Evolutionary conservation across 345 rosid genomes (phyloP), one percentile per base, ranked within the genome.

Genomic region (Eucalyptus melliodora): DNA sequence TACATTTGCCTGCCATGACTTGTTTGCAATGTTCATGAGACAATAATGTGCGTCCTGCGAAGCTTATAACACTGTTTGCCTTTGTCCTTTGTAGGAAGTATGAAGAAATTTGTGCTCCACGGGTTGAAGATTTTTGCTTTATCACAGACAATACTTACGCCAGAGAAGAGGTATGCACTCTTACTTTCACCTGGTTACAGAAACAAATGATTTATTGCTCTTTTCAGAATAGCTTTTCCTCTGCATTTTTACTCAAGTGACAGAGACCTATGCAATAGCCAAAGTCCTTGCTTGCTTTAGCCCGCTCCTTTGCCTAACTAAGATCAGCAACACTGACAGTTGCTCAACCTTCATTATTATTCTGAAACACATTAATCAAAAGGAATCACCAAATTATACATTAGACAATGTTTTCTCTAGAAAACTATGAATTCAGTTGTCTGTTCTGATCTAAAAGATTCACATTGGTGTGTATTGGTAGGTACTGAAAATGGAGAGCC

Each of bases 141-240:
- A 97, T 97, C 86, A 97, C 99, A 3, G 98, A 97, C 92, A 96
- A 95, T 95, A 96, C 98, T 59, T 96, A 96, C 92, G 88, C 95
- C 60, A 94, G 92, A 91, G 95, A 92, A 42, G 96, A 96, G 94
- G 99, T 96, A 93, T 51, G 55, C n/a, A 60, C 26, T 31, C 23
- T 37, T 40, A 77, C 47, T 40, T 30, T 21, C 45, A 51, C 44
- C 60, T n/a, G 44, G 80, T 77, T 40, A 37, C 83, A 42, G 83
- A 87, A 50, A 49, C 87, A 86, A 86, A 10, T n/a, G 45, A 50
- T 55, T 50, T 50, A 16, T 65, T 65, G 26, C 27, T 44, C 40
- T 8, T 87, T 65, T 65, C 53, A 56, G 47, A 42, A 40, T 42
- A 77, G 9, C 47, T 40, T 40, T 77, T 40, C 47, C 47, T 77